phyloP scores from a whole-genome alignment of 257 asterid species.

The Plantago elongata region DNA sequence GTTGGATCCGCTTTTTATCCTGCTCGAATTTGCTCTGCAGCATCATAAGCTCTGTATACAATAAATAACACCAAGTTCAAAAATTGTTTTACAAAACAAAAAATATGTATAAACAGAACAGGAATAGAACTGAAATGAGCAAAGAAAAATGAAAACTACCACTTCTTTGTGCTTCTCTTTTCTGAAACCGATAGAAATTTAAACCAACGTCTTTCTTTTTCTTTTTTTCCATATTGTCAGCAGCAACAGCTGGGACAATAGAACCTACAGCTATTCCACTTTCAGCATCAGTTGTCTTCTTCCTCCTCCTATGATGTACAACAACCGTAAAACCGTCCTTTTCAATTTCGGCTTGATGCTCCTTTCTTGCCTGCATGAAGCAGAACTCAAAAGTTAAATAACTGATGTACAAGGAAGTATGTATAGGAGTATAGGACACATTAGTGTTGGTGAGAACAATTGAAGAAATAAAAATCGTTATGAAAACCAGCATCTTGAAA shows the following conservation, averaged over 20 bases:
- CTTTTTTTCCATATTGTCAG: conserved; percentile 64
- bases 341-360: conserved; percentile 71
- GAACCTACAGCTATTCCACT: conserved; percentile 85
- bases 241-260: conserved; percentile 81
- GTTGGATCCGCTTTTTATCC: conserved; percentile 88
- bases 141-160: conserved; percentile 38
- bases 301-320: conserved; percentile 87
- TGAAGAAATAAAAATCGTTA: too few relatives aligned
- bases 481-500: not conserved
- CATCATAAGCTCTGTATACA: conserved; percentile 72
- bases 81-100: not conserved
- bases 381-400: conserved; percentile 13
- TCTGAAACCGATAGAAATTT: conserved; percentile 85
- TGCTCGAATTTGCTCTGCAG: conserved; percentile 90
- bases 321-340: conserved; percentile 98
- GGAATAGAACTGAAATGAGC: not conserved
- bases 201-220: conserved; percentile 58
- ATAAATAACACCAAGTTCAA: not conserved
- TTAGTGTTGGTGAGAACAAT: too few relatives aligned
- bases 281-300: conserved; percentile 80
- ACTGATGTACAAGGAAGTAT: conserved; percentile 5
- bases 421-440: too few relatives aligned
- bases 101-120: not conserved
- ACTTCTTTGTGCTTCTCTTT: conserved; percentile 74
- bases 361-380: conserved; percentile 59